Percentiles rank a stretch among this genome's conserved stretches.
Conservation (phyloP, 2,329 filamentous ascomycete genomes). For the Trichoderma endophyticum region DNA sequence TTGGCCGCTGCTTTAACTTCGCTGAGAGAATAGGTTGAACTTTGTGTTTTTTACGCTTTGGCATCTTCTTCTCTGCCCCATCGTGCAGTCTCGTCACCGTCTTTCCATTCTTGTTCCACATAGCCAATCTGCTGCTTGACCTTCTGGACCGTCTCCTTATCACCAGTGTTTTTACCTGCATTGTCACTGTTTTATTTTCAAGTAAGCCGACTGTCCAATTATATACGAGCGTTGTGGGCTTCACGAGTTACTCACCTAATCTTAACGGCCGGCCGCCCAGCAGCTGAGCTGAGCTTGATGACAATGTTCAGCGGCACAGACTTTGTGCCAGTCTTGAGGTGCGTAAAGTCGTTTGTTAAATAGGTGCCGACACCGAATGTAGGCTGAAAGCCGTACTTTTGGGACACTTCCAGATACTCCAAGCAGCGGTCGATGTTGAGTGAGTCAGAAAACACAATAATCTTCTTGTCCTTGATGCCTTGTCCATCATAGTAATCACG, state of each 20-base stretch:
- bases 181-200: conserved; percentile 58
- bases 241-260: conserved; percentile 53
- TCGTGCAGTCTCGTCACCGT: conserved; percentile 76
- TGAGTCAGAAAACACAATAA: conserved; percentile 93
- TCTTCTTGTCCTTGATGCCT: conserved; percentile 76
- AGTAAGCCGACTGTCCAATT: background rate
- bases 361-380: conserved; percentile 95
- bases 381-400: conserved; percentile 75
- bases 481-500: conserved; percentile 74
- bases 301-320: conserved; percentile 94
- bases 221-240: background rate
- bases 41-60: conserved; percentile 18
- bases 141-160: conserved; percentile 70
- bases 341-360: conserved; percentile 90
- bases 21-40: background rate
- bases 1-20: background rate
- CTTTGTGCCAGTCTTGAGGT: conserved; percentile 70
- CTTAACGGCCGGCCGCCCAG: conserved; percentile 80
- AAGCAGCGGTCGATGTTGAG: conserved; percentile 87
- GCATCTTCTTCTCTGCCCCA: conserved; percentile 62
- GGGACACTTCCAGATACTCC: conserved; percentile 81
- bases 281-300: conserved; percentile 88
- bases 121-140: conserved; percentile 88
- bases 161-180: conserved; percentile 89
- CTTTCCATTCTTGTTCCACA: conserved; percentile 76